Percentiles rank a stretch among this genome's conserved stretches.
phyloP scores from a whole-genome alignment of 345 rosid genomes.

The Hevea brasiliensis region DNA sequence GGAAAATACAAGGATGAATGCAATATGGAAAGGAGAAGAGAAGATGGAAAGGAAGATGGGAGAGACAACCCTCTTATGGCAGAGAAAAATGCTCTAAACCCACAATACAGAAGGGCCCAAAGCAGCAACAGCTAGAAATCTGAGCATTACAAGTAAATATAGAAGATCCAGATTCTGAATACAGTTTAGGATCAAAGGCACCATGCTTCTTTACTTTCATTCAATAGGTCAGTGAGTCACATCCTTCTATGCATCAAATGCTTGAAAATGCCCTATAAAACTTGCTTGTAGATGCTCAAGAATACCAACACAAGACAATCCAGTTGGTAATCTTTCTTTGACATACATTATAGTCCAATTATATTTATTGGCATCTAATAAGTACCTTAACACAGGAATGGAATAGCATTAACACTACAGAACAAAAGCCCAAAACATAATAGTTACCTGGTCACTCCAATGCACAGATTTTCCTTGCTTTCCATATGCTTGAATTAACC shows the following conservation, averaged over 20 bases:
- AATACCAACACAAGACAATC: background rate
- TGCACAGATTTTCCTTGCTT: constrained; percentile 66
- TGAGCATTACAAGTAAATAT: background rate
- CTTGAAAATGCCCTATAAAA: background rate
- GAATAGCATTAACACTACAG: background rate
- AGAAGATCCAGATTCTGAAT: background rate
- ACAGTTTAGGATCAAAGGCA: background rate
- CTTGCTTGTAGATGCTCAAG: background rate
- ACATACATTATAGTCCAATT: background rate
- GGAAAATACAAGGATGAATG: background rate
- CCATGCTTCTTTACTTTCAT: background rate
- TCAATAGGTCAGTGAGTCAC: background rate
- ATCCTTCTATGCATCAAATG: background rate
- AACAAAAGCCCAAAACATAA: background rate
- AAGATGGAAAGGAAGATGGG: background rate
- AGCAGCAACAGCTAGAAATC: background rate
- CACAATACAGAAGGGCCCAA: background rate
- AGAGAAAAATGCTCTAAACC: background rate
- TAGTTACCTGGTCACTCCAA: constrained; percentile 85
- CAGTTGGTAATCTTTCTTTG: background rate
- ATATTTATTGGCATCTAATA: background rate
- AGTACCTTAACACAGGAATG: background rate
- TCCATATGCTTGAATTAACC: constrained; percentile 47
- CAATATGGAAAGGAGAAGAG: background rate
- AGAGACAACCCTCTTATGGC: background rate